Base-by-base conservation (phyloP, 2,329 filamentous ascomycete genomes). In the Mycosphaerelloides madeirae region DNA sequence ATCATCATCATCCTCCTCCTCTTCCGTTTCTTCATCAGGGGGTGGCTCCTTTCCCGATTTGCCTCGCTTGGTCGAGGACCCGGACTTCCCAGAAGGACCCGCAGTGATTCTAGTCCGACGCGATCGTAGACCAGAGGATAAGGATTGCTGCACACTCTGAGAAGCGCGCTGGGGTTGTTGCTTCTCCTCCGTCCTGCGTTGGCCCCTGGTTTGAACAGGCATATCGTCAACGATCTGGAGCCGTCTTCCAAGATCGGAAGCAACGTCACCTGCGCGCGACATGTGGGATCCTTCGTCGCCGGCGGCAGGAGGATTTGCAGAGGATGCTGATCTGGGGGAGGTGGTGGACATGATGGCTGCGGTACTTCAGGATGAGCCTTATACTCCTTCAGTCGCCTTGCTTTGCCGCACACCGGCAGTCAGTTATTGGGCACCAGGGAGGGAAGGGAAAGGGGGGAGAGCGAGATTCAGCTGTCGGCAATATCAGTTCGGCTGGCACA, bases 211-310 rank as follows among this genome's bases (percentile, higher is more conserved):
- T 25, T 38, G 43, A n/a, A 25, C 22, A 25, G 45, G 43, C 52
- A 54, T 54, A 14, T 50, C 44, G 37, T 36, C 40, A 15, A 19
- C 29, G 28, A 48, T 35, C 29, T 14, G 33, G 20, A 48, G 38
- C 29, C 31, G 38, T 29, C 50, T 50, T 43, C 44, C 50, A 9
- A 55, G 22, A 3, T 50, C 50, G 25, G 53, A 53, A 39, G 50
- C 48, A 11, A 46, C 50, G 18, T 53, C 45, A 41, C 37, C 46
- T 29, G 37, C 38, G 28, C 40, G 48, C 18, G 50, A 53, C 53
- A 55, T 55, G 37, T 41, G 39, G 29, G 15, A 32, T n/a, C 25
- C 44, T 18, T 45, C 44, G n/a, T 39, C 45, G 29, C 36, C 38
- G 19, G 44, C 31, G 29, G 43, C 37, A 18, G 15, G 13, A 14